These are phyloP conservation scores for Malassezia slooffiae DNA, from an alignment of 1,284 basidiomycete genomes.

Conservation along the genomic window DNA sequence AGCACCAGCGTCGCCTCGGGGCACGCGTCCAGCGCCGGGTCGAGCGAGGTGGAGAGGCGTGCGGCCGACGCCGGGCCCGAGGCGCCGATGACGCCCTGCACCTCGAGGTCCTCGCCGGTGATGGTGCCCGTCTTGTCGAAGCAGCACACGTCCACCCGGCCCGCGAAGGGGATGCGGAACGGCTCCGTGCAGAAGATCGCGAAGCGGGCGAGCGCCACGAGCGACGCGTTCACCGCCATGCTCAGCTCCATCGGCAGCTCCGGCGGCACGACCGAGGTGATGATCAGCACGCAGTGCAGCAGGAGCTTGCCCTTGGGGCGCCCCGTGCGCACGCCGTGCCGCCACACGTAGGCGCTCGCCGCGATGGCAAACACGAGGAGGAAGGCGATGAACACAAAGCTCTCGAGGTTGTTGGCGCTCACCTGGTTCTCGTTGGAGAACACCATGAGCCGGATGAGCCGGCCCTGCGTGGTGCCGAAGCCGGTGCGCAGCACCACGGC, in stretches of 20 bases:
- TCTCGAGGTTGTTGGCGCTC: conserved; percentile 43
- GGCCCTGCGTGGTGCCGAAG: conserved; percentile 46
- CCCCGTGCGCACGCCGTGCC: conserved; percentile 36
- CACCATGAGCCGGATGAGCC: conserved; percentile 46
- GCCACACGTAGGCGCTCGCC: conserved; percentile 44
- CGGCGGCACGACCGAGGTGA: conserved; percentile 45
- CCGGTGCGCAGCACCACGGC: conserved; percentile 43
- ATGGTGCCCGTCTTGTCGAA: conserved; percentile 47
- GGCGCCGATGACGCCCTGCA: conserved; percentile 38
- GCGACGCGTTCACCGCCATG: conserved; percentile 45
- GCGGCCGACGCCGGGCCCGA: background rate
- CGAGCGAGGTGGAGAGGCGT: conserved; percentile 48
- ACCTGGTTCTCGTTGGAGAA: conserved; percentile 45
- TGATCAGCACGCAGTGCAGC: conserved; percentile 44
- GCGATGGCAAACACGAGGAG: conserved; percentile 43
- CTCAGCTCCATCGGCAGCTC: conserved; percentile 46
- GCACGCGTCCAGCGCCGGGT: conserved; percentile 64
- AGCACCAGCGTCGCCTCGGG: conserved; percentile 75
- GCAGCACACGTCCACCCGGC: conserved; percentile 46
- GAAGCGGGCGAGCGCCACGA: conserved; percentile 78
- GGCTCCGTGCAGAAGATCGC: conserved; percentile 47
- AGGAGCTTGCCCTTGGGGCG: conserved; percentile 45
- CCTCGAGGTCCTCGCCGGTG: conserved; percentile 43
- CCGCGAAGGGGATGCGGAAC: conserved; percentile 46
- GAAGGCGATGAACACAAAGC: conserved; percentile 45